Percentiles rank a stretch among this genome's conserved stretches.
Conservation (phyloP, 2,329 filamentous ascomycete species). For the Zopfia rhizophila region DNA sequence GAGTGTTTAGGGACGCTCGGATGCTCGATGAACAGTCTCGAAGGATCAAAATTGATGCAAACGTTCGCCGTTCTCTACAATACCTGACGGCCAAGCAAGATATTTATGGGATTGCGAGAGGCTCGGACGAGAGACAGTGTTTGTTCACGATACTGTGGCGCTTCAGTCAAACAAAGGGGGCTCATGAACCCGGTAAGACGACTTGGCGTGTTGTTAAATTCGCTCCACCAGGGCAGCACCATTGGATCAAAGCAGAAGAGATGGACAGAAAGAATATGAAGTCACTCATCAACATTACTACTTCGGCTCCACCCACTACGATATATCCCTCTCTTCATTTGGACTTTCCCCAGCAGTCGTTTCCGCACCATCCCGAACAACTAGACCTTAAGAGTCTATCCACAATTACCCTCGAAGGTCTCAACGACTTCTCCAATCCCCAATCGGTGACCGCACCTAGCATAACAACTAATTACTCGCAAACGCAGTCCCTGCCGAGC, state of each 20-base stretch:
- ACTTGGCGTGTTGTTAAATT: conserved; percentile 49
- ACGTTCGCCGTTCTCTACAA: conserved; percentile 44
- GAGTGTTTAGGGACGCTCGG: conserved; percentile 22
- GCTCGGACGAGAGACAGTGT: conserved; percentile 34
- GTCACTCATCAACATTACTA: conserved; percentile 1
- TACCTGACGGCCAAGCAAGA: conserved; percentile 56
- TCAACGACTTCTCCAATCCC: conserved; percentile 35
- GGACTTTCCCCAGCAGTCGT: not conserved
- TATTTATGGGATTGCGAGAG: conserved; percentile 47
- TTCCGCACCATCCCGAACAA: not conserved
- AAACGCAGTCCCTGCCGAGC: conserved; percentile 32
- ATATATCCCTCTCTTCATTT: conserved; percentile 1
- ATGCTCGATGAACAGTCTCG: conserved; percentile 25
- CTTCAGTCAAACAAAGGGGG: conserved; percentile 43
- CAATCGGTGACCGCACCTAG: conserved; percentile 33
- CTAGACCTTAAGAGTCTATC: conserved; percentile 30
- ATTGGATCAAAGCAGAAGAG: too few relatives aligned
- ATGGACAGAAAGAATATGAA: conserved; percentile 15
- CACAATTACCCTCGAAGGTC: conserved; percentile 29
- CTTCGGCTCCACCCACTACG: conserved; percentile 19
- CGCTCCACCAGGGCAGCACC: conserved; percentile 10
- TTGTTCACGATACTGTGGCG: conserved; percentile 53
- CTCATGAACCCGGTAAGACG: conserved; percentile 41
- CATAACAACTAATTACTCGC: conserved; percentile 41
- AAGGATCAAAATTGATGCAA: conserved; percentile 32